These are phyloP conservation scores for Periconia sp. DNA, from an alignment of 2,329 filamentous ascomycete species.

Conservation along the genomic window DNA sequence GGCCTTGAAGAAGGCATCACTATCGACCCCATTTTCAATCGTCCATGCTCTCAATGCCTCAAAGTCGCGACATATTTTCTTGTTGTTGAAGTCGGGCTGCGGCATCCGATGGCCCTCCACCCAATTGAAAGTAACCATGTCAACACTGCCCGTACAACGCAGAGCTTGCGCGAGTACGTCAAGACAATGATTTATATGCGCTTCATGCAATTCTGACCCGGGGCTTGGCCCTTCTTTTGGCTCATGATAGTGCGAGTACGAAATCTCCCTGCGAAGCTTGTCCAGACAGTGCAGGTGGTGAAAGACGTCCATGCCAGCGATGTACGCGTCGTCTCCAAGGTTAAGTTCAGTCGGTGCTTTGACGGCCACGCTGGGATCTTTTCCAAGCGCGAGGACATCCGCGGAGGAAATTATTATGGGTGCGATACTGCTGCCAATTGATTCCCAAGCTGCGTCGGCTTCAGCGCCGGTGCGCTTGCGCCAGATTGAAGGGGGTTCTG, in stretches of 20 bases:
- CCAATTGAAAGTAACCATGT: constrained; percentile 12
- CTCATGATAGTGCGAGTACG: constrained; percentile 7
- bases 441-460: constrained; percentile 8
- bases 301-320: constrained; percentile 11
- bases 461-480: constrained; percentile 2
- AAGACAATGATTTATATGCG: constrained; percentile 9
- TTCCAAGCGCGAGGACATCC: constrained; percentile 7
- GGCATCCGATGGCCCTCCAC: constrained; percentile 9
- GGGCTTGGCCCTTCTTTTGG: background rate
- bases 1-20: constrained; percentile 2
- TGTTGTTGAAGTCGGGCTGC: constrained; percentile 11
- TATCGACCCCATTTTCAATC: constrained; percentile 3
- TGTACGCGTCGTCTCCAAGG: constrained; percentile 7
- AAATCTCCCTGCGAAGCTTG: constrained; percentile 8
- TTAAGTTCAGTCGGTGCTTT: constrained; percentile 5
- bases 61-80: constrained; percentile 6
- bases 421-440: constrained; percentile 6
- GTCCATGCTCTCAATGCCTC: constrained; percentile 9
- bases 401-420: constrained; percentile 7
- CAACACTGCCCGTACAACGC: constrained; percentile 6
- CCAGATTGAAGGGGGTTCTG: constrained; percentile 4
- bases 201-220: constrained; percentile 4
- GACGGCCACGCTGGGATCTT: constrained; percentile 8
- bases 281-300: constrained; percentile 12
- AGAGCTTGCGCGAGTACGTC: constrained; percentile 6